These are phyloP conservation scores for Aleurites moluccanus DNA, from an alignment of 441 rosid genomes.

Conservation along the genomic window DNA sequence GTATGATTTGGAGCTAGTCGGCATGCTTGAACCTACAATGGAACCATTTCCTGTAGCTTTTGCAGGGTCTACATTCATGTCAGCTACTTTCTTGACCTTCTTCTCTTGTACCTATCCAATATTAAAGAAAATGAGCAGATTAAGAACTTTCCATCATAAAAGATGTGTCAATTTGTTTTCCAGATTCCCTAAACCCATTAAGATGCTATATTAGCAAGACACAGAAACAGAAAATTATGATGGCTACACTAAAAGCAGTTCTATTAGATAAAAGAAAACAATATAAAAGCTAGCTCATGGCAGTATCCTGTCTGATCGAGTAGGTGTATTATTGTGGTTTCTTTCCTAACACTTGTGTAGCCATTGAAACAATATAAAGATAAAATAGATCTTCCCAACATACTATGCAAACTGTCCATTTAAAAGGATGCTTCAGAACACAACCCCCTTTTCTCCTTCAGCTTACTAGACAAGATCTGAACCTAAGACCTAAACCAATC, in stretches of 20 bases:
- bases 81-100: slow-evolving; percentile 77
- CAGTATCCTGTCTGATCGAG: no score
- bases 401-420: not conserved
- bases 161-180: not conserved
- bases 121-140: not conserved
- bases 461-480: no score
- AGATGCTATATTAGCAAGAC: not conserved
- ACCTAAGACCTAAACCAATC: not conserved
- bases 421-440: not conserved
- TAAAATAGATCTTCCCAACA: not conserved
- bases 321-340: not conserved
- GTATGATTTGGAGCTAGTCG: slow-evolving; percentile 35
- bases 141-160: slow-evolving; percentile 4
- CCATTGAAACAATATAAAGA: not conserved
- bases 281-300: not conserved
- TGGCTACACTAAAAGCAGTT: not conserved
- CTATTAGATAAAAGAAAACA: not conserved
- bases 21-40: slow-evolving; percentile 49
- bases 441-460: no score
- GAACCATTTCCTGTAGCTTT: slow-evolving; percentile 53
- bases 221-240: not conserved
- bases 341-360: not conserved
- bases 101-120: slow-evolving; percentile 79
- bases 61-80: slow-evolving; percentile 60
- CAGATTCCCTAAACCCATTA: not conserved